These are phyloP conservation scores for Fonsecaea pedrosoi DNA, from an alignment of 2,329 filamentous ascomycete genomes.

Conservation along the genomic window DNA sequence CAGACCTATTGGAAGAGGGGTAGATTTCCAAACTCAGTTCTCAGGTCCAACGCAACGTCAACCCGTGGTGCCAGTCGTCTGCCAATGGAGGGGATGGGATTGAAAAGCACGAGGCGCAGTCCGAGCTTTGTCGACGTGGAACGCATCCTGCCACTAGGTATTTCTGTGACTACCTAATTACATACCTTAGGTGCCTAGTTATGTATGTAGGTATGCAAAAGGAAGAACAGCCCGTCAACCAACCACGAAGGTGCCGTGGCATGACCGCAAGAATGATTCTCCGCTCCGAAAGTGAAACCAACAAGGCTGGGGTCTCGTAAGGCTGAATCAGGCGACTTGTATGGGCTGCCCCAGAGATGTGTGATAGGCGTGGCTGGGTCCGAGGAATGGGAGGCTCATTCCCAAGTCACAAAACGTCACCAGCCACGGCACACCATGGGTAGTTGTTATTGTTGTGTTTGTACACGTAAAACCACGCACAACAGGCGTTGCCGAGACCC, in stretches of 20 bases:
- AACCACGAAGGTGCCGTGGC: background rate
- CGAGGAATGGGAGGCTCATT: background rate
- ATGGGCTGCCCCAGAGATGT: background rate
- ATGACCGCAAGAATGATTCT: background rate
- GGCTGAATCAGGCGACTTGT: background rate
- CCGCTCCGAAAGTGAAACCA: background rate
- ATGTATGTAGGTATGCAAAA: background rate
- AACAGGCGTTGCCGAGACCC: background rate
- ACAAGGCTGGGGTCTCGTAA: background rate
- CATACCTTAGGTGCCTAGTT: background rate
- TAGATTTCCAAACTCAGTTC: too few relatives aligned
- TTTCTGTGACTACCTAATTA: too few relatives aligned
- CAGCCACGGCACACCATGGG: background rate
- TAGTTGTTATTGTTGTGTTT: background rate
- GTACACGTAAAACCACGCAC: background rate
- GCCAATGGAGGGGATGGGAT: too few relatives aligned
- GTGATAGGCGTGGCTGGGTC: background rate
- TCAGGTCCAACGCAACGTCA: too few relatives aligned
- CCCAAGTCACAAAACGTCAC: background rate
- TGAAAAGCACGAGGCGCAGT: too few relatives aligned
- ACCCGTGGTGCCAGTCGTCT: too few relatives aligned
- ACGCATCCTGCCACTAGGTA: too few relatives aligned
- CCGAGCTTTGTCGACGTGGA: too few relatives aligned
- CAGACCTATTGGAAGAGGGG: too few relatives aligned
- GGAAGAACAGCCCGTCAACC: too few relatives aligned